phyloP scores from a whole-genome alignment of 495 filamentous ascomycete genomes.

The Rostrohypoxylon terebratum region DNA sequence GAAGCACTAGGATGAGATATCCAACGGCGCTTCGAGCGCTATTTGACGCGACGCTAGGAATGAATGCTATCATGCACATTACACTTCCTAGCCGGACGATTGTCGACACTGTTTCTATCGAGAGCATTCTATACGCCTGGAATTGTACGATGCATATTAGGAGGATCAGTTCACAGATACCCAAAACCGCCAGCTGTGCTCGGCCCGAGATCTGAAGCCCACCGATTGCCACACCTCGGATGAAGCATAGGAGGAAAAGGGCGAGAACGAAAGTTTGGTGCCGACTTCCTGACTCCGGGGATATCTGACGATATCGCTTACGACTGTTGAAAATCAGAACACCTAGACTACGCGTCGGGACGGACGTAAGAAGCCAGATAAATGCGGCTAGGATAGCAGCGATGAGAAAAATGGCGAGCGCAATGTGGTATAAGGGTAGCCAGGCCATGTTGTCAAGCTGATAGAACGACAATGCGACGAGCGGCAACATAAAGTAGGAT shows the following conservation, averaged over 20 bases:
- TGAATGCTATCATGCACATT: not conserved
- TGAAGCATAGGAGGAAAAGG: conserved; percentile 73
- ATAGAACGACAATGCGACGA: conserved; percentile 76
- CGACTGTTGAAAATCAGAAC: conserved; percentile 78
- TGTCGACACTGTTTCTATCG: not conserved
- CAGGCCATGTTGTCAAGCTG: conserved; percentile 71
- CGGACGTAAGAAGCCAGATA: conserved; percentile 70
- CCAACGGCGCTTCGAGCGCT: not conserved
- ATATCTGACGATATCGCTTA: conserved; percentile 76
- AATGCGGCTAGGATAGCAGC: conserved; percentile 67
- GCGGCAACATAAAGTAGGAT: conserved; percentile 79
- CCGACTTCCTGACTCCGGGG: conserved; percentile 73
- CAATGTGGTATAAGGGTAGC: conserved; percentile 69
- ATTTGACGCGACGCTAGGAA: not conserved
- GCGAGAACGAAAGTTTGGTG: conserved; percentile 73
- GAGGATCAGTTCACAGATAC: conserved; percentile 77
- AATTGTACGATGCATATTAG: not conserved
- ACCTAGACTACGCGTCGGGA: conserved; percentile 72
- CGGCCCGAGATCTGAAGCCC: conserved; percentile 81
- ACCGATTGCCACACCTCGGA: conserved; percentile 77
- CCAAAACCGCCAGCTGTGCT: conserved; percentile 78
- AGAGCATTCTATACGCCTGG: not conserved
- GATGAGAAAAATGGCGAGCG: conserved; percentile 70
- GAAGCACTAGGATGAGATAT: not conserved
- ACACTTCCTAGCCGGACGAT: not conserved